Percentiles rank a stretch among this genome's conserved stretches.
Conservation (phyloP, 2,329 filamentous ascomycete species). For the Knufia petricola region DNA sequence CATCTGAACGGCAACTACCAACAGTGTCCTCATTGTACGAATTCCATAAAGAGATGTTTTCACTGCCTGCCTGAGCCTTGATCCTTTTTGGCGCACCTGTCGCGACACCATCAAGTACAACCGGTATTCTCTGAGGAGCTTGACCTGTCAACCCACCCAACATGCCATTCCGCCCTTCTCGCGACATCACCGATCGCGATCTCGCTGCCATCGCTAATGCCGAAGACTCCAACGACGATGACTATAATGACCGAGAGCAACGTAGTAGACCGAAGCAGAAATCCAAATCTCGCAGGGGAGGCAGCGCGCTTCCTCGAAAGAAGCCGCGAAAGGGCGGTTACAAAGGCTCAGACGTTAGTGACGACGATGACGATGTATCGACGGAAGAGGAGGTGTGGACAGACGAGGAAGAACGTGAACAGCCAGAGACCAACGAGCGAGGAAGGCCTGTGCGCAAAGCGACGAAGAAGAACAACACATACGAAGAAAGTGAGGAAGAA, state of each 20-base stretch:
- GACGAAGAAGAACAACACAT: slow-evolving; percentile 45
- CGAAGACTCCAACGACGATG: slow-evolving; percentile 37
- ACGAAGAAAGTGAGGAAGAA: slow-evolving; percentile 44
- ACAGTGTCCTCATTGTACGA: background rate
- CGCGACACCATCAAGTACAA: background rate
- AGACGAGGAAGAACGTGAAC: slow-evolving; percentile 28
- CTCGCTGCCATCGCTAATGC: slow-evolving; percentile 35
- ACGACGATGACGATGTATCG: slow-evolving; percentile 36
- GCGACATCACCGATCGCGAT: slow-evolving; percentile 25
- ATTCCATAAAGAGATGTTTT: background rate
- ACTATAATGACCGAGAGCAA: slow-evolving; percentile 33
- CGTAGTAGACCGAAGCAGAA: slow-evolving; percentile 26
- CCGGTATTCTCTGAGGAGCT: background rate
- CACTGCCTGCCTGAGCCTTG: background rate
- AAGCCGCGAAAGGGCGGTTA: slow-evolving; percentile 30
- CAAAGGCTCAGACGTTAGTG: slow-evolving; percentile 32
- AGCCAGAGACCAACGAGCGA: slow-evolving; percentile 46
- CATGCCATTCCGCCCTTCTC: slow-evolving; percentile 3
- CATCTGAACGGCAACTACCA: background rate
- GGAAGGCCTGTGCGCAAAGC: slow-evolving; percentile 47
- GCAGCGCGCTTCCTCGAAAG: slow-evolving; percentile 23
- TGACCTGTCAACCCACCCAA: background rate
- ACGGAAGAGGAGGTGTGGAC: slow-evolving; percentile 35
- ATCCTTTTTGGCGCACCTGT: background rate
- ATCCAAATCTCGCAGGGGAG: slow-evolving; percentile 29